Evolutionary conservation across 2,329 filamentous ascomycete species (phyloP).

Genomic region (Shiraia bambusicola): DNA sequence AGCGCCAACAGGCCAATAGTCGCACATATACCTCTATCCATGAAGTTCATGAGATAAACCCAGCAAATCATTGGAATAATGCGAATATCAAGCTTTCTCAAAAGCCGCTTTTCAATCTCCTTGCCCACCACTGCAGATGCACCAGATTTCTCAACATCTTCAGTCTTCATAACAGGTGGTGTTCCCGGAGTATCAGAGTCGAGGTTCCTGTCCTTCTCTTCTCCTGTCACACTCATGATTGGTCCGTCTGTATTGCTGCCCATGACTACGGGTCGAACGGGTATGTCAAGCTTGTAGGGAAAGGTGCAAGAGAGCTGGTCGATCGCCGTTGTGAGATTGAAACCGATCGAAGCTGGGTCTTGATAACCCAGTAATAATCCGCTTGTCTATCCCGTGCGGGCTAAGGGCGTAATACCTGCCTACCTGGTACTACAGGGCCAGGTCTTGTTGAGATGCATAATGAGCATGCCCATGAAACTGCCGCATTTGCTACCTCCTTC

Average conservation of each 20-base stretch:
- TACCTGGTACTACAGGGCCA: neutral
- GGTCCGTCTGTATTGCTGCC: constrained; percentile 1
- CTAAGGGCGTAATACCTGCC: constrained; percentile 1
- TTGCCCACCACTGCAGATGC: constrained; percentile 41
- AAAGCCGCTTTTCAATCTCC: constrained; percentile 49
- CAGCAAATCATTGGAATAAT: constrained; percentile 58
- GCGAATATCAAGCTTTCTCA: constrained; percentile 52
- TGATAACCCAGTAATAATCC: constrained; percentile 1
- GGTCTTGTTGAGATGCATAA: neutral
- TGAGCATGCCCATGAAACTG: too few relatives aligned
- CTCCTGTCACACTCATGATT: neutral
- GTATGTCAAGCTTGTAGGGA: neutral
- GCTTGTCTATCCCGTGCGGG: constrained; percentile 3
- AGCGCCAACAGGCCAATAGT: constrained; percentile 23
- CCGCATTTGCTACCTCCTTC: too few relatives aligned
- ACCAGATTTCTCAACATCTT: constrained; percentile 15
- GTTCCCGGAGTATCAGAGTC: constrained; percentile 13
- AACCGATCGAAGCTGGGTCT: constrained; percentile 6
- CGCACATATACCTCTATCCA: constrained; percentile 50
- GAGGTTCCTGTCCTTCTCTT: constrained; percentile 10
- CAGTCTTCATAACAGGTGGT: constrained; percentile 11
- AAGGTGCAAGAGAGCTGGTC: neutral
- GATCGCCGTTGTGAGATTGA: constrained; percentile 6
- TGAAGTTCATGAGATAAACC: constrained; percentile 50
- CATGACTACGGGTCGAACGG: neutral